phyloP scores from a whole-genome alignment of 768 basidiomycete species.

The Suillus placidus region DNA sequence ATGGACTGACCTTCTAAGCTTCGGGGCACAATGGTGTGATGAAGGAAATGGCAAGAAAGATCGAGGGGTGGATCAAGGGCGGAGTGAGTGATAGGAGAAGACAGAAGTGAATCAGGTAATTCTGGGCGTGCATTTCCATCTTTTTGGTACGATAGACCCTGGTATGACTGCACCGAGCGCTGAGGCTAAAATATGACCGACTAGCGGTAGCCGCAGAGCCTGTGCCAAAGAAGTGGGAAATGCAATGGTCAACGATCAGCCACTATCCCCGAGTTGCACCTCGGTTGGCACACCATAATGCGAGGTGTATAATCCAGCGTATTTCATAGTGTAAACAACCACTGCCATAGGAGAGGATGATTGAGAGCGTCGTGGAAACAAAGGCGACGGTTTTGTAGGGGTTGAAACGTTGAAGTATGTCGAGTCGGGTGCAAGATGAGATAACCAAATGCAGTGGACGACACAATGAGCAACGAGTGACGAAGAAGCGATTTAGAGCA shows the following conservation, averaged over 20 bases:
- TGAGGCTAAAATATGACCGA: too few species aligned
- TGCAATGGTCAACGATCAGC: background rate
- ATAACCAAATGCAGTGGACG: background rate
- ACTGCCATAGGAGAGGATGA: background rate
- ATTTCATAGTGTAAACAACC: background rate
- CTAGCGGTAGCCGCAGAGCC: too few species aligned
- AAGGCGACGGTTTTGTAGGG: background rate
- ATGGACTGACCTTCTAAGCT: background rate
- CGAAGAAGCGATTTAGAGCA: background rate
- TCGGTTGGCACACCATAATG: background rate
- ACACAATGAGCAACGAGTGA: background rate
- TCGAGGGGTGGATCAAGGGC: background rate
- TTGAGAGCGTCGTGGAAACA: background rate
- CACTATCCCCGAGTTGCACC: background rate
- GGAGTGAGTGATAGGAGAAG: background rate
- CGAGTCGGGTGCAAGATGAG: background rate
- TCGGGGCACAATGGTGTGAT: background rate
- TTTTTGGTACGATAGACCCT: too few species aligned
- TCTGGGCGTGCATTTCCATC: too few species aligned
- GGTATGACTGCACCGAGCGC: too few species aligned
- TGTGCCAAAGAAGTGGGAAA: background rate
- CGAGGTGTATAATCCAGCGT: background rate
- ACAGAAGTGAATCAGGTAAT: background rate
- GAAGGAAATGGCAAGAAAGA: background rate
- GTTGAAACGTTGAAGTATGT: background rate